Percentiles rank a stretch among this genome's conserved stretches.
phyloP scores from a whole-genome alignment of 768 basidiomycete genomes.

The Russula dissimulans region DNA sequence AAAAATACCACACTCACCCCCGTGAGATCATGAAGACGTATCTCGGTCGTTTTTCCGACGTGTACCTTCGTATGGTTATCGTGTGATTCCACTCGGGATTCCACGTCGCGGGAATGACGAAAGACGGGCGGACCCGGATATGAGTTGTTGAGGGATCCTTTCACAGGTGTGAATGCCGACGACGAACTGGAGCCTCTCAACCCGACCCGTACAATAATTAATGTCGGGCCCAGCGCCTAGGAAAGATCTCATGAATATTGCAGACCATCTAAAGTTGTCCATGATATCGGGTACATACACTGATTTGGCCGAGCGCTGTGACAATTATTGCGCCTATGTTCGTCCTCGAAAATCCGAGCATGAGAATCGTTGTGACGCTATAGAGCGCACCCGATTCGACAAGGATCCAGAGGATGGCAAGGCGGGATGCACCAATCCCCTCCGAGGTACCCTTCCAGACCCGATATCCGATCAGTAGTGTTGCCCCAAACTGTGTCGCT shows the following conservation, averaged over 20 bases:
- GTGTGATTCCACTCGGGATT: not conserved
- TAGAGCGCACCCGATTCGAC: slow-evolving; percentile 15
- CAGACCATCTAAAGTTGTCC: not conserved
- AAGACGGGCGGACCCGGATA: not conserved
- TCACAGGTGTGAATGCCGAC: not conserved
- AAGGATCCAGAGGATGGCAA: slow-evolving; percentile 4
- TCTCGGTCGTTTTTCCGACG: not conserved
- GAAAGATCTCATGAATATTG: no score
- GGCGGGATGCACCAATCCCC: not conserved
- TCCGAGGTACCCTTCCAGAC: slow-evolving; percentile 1
- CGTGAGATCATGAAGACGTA: not conserved
- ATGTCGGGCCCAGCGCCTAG: slow-evolving; percentile 6
- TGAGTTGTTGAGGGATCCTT: not conserved
- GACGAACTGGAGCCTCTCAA: not conserved
- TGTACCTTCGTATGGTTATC: not conserved
- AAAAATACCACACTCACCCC: not conserved
- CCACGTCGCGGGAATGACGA: not conserved
- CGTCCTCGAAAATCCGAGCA: slow-evolving; percentile 7
- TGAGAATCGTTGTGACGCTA: not conserved
- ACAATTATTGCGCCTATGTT: not conserved
- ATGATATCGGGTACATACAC: not conserved
- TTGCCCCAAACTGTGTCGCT: slow-evolving; percentile 10
- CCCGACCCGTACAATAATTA: slow-evolving; percentile 1
- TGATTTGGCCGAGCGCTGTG: slow-evolving; percentile 6
- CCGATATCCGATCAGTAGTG: slow-evolving; percentile 7